Base-by-base conservation (phyloP, 2,329 filamentous ascomycete genomes). In the Alternaria sp. region DNA sequence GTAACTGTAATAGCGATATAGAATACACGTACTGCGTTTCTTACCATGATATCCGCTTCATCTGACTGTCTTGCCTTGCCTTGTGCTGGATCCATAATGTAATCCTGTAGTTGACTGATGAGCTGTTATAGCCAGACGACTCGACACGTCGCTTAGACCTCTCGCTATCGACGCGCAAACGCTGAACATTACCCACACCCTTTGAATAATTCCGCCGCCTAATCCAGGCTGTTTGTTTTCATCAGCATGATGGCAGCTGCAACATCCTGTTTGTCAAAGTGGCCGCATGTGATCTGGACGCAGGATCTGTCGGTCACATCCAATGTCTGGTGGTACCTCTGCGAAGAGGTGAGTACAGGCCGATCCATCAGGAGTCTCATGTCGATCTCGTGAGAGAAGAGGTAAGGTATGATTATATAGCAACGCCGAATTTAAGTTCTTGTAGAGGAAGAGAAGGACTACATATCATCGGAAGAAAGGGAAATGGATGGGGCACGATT, bases 1-100 rank as follows among this genome's bases (percentile, higher is more conserved):
- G 63, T 64, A 55, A 72, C 55, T 52, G 66, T 73, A 74, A 73
- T 74, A 74, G 64, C 57, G 43, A 69, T 66, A 70, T 74, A 75
- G 69, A 73, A 69, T 62, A 62, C 52, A 66, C 44, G 57, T 66
- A 57, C 36, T 56, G 25, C 40, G 49, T 49, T 55, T 64, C n/a
- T 60, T 46, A 54, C 26, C 21, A 44, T 15, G 15, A 8, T 26
- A 10, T 44, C 32, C 25, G 32, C 30, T 40, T 25, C 13, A 25
- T 40, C 32, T 44, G 44, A 25, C 30, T 26, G 23, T 17, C 17
- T 17, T 19, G 32, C 25, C 11, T 25, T 36, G 13, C 19, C 23
- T 10, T 36, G 32, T 21, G 8, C 30, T 40, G 9, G 19, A 36
- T 23, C 6, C 9, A 19, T 5, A 51, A 17, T 15, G 47, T 19